phyloP scores from a whole-genome alignment of 305 asterid genomes.

The Fraxinus platypoda region DNA sequence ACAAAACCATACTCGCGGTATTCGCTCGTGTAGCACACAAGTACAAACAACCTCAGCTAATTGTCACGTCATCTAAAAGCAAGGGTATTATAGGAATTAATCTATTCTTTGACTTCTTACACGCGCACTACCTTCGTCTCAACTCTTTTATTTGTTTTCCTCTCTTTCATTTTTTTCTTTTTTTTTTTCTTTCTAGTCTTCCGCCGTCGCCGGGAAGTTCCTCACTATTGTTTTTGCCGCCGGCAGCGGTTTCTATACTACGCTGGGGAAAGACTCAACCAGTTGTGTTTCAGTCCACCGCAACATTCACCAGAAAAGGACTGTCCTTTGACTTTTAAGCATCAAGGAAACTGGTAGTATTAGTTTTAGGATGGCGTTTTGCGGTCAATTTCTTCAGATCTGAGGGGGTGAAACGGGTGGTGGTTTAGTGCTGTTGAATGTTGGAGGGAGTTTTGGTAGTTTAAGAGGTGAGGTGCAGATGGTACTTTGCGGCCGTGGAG shows the following conservation, averaged over 20 bases:
- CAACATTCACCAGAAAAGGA: conserved; percentile 14
- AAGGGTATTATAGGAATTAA: not conserved
- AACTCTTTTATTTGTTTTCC: not conserved
- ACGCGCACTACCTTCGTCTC: not conserved
- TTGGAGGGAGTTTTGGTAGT: conserved; percentile 22
- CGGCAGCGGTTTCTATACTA: not conserved
- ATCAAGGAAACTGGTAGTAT: conserved; percentile 12
- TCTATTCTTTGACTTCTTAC: not conserved
- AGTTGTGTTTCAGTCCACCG: conserved; percentile 16
- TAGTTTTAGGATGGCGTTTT: not conserved
- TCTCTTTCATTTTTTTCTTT: no score
- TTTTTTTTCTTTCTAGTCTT: not conserved
- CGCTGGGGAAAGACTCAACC: conserved; percentile 13
- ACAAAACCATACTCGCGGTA: not conserved
- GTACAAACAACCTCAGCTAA: not conserved
- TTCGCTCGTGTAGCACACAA: not conserved
- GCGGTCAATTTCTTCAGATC: conserved; percentile 31
- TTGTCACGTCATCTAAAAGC: not conserved
- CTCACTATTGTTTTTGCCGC: not conserved
- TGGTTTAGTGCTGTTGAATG: conserved; percentile 23
- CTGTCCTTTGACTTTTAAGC: conserved; percentile 31
- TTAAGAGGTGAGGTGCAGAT: conserved; percentile 45
- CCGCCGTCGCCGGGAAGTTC: conserved; percentile 19
- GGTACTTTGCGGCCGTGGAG: conserved; percentile 58
- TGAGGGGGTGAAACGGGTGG: conserved; percentile 22